Evolutionary conservation across 2,329 filamentous ascomycete species (phyloP).

Genomic region (Helotiales sp.): DNA sequence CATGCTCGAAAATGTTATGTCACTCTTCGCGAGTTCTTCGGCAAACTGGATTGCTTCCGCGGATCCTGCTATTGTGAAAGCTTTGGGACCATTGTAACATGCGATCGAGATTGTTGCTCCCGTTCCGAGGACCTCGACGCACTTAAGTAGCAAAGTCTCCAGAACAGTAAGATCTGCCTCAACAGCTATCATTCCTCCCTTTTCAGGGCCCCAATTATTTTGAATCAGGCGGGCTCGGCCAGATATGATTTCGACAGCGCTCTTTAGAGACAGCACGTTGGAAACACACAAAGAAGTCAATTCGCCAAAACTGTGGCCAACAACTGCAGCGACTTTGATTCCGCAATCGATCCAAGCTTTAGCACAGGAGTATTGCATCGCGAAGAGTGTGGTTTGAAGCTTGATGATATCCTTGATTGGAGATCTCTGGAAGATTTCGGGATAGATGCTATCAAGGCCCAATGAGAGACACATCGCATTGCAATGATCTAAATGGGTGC

Average conservation of each 20-base stretch:
- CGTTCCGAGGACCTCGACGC: slow-evolving; percentile 7
- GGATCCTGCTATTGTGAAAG: slow-evolving; percentile 36
- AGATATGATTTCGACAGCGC: slow-evolving; percentile 35
- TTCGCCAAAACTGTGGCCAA: slow-evolving; percentile 43
- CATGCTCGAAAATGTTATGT: slow-evolving; percentile 11
- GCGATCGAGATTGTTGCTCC: slow-evolving; percentile 28
- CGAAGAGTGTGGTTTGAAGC: slow-evolving; percentile 16
- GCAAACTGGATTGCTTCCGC: slow-evolving; percentile 26
- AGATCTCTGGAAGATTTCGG: slow-evolving; percentile 10
- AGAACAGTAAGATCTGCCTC: slow-evolving; percentile 14
- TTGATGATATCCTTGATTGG: slow-evolving; percentile 11
- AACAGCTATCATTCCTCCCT: slow-evolving; percentile 37
- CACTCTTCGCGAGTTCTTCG: slow-evolving; percentile 14
- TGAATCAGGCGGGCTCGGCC: slow-evolving; percentile 37
- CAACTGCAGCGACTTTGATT: slow-evolving; percentile 6
- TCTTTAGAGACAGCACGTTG: slow-evolving; percentile 33
- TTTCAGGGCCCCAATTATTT: slow-evolving; percentile 37
- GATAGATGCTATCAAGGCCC: slow-evolving; percentile 13
- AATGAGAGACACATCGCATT: slow-evolving; percentile 4
- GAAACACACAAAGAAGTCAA: slow-evolving; percentile 39
- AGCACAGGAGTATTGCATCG: slow-evolving; percentile 20
- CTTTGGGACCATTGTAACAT: slow-evolving; percentile 36
- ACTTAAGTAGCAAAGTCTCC: slow-evolving; percentile 10
- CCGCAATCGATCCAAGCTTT: slow-evolving; percentile 22
- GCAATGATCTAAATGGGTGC: slow-evolving; percentile 14